Conservation (phyloP, 2,329 filamentous ascomycete genomes). For the Colletotrichum higginsianum region DNA sequence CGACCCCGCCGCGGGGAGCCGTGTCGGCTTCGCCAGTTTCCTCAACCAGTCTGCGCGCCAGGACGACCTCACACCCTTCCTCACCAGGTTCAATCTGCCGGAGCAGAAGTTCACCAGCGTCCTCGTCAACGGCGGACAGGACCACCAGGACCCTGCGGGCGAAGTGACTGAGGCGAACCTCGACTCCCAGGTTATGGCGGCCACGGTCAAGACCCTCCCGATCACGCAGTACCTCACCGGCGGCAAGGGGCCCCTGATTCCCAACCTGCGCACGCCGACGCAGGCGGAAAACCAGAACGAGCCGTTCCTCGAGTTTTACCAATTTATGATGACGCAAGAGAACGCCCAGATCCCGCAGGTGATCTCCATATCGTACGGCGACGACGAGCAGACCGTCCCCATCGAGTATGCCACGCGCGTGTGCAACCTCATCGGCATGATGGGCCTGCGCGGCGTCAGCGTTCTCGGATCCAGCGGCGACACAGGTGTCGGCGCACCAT, state of each 20-base stretch:
- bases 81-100: slow-evolving; percentile 56
- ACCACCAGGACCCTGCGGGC: slow-evolving; percentile 54
- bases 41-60: slow-evolving; percentile 65
- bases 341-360: slow-evolving; percentile 70
- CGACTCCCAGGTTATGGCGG: slow-evolving; percentile 74
- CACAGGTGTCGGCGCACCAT: slow-evolving; percentile 66
- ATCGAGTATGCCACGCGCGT: slow-evolving; percentile 69
- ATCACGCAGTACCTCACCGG: slow-evolving; percentile 48
- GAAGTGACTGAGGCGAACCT: slow-evolving; percentile 71
- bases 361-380: slow-evolving; percentile 77
- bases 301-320: slow-evolving; percentile 77
- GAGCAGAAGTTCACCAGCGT: slow-evolving; percentile 60
- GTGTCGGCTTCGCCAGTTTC: slow-evolving; percentile 66
- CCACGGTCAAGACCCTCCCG: slow-evolving; percentile 60
- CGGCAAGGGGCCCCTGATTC: slow-evolving; percentile 50
- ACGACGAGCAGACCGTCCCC: slow-evolving; percentile 75
- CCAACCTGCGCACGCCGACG: slow-evolving; percentile 45
- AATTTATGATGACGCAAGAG: slow-evolving; percentile 68
- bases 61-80: slow-evolving; percentile 58
- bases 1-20: slow-evolving; percentile 60
- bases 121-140: slow-evolving; percentile 56
- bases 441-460: slow-evolving; percentile 74
- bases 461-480: slow-evolving; percentile 76
- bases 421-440: slow-evolving; percentile 74
- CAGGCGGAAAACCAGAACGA: slow-evolving; percentile 69